A percentile compares a stretch with the other conserved stretches of the same genome.
Conservation (phyloP, 2,329 filamentous ascomycete species). For the Aspergillus eucalypticola region DNA sequence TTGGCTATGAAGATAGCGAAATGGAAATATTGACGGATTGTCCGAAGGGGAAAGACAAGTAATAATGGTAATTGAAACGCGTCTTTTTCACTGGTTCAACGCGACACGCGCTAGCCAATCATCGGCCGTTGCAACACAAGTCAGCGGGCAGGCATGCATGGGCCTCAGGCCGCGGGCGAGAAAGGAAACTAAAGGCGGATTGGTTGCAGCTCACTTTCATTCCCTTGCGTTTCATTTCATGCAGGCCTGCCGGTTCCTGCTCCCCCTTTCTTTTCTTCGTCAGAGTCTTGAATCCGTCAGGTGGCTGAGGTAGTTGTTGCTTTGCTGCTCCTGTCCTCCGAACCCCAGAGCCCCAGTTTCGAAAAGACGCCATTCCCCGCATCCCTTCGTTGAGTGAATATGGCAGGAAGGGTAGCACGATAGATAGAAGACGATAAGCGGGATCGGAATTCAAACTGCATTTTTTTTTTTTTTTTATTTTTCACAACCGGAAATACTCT, state of each 20-base stretch:
- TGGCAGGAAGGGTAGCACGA: conserved; percentile 3
- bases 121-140: not conserved
- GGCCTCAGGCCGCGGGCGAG: conserved; percentile 2
- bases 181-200: conserved; percentile 2
- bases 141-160: conserved; percentile 1
- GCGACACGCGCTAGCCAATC: conserved; percentile 8
- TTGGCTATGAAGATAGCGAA: too few relatives aligned
- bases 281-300: not conserved
- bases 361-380: conserved; percentile 1
- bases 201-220: conserved; percentile 2
- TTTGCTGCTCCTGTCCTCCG: not conserved
- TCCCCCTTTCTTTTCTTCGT: not conserved
- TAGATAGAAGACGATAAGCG: not conserved
- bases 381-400: conserved; percentile 9
- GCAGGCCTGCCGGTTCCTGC: not conserved
- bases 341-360: not conserved
- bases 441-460: not conserved
- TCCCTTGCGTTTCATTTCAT: conserved; percentile 8
- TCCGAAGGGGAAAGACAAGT: too few relatives aligned
- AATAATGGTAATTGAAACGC: not conserved
- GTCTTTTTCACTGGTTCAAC: not conserved
- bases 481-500: not conserved
- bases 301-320: not conserved
- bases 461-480: not conserved
- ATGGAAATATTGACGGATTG: too few relatives aligned